Evolutionary conservation across 2,329 filamentous ascomycete genomes (phyloP).

Genomic region (Colletotrichum eleusines): DNA sequence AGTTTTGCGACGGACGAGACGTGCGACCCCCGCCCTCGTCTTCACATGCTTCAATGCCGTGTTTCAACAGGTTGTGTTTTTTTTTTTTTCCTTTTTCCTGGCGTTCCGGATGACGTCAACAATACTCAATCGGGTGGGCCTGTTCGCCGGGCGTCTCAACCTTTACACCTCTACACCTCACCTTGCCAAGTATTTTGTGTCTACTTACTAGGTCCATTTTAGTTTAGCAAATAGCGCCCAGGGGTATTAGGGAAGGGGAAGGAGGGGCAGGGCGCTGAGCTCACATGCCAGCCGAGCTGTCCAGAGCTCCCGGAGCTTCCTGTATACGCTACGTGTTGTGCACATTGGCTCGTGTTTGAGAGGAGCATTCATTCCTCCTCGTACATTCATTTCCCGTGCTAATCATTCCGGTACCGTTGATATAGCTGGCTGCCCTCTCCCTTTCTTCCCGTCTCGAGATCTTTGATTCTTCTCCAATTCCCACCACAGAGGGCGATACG

Average conservation of each 20-base stretch:
- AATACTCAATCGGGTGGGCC: constrained; percentile 24
- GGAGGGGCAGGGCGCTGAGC: background rate
- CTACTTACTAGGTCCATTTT: too few species aligned
- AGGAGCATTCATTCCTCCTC: background rate
- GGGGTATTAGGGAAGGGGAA: background rate
- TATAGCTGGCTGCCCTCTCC: constrained; percentile 20
- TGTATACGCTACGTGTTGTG: background rate
- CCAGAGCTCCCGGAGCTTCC: constrained; percentile 37
- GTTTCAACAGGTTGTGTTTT: constrained; percentile 23
- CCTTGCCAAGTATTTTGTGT: background rate
- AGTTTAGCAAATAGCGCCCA: background rate
- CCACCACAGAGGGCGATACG: background rate
- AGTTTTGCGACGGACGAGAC: background rate
- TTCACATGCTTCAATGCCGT: constrained; percentile 37
- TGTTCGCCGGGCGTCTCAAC: constrained; percentile 31
- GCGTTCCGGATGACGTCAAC: constrained; percentile 39
- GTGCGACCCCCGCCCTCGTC: constrained; percentile 16
- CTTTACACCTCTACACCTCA: background rate
- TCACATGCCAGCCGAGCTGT: constrained; percentile 33
- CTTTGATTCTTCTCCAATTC: background rate
- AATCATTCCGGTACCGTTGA: background rate
- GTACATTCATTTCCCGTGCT: background rate
- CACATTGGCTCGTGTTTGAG: constrained; percentile 15
- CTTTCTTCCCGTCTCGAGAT: background rate
- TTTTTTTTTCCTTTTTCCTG: constrained; percentile 3